Base-by-base conservation (phyloP, 75 land plant genomes). In the Isoetes taiwanensis region DNA sequence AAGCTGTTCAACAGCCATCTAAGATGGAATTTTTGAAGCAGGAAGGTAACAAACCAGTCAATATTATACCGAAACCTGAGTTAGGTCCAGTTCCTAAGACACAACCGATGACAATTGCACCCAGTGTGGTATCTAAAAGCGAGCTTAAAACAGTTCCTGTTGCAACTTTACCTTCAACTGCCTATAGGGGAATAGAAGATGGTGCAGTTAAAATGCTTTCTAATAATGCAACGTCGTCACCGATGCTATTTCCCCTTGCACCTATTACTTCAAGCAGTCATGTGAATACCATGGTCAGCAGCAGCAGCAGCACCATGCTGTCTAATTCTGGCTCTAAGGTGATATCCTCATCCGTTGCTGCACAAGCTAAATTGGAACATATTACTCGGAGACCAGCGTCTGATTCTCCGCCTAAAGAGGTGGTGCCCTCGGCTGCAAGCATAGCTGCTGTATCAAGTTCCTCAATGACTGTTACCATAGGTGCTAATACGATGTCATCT, bases 221-320 rank as follows among this genome's bases (percentile, higher is more conserved):
- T 26, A 61, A 61, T 23, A 52, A 61, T 43, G 54, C 27, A 29
- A 52, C 35, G 14, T 46, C 63, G 6, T 61, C 30, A 30, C 63
- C 43, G 63, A 54, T 61, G 54, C 55, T 19, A 12, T 17, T 35
- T 12, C 30, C 54, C 30, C 8, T 24, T 11, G 12, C 54, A 2
- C 10, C 2, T 32, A 28, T 52, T 23, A 19, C 30, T 3, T 52
- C 4, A 29, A 23, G 27, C 14, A 28, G 19, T 43, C 48, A 3
- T 43, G 24, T 2, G 5, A 43, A 2, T 3, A 20, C 24, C 50
- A 14, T 5, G 17, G 14, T 19, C 50, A 19, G 6, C 14, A 29
- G 24, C 42, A 27, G 31, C 3, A 2, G 32, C 54, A 61, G 63
- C 39, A 61, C 25, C 39, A 37, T 10, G n/a, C n/a, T n/a, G 52